Conservation (phyloP, 1,284 basidiomycete species). For the Fomitopsis palustris region DNA sequence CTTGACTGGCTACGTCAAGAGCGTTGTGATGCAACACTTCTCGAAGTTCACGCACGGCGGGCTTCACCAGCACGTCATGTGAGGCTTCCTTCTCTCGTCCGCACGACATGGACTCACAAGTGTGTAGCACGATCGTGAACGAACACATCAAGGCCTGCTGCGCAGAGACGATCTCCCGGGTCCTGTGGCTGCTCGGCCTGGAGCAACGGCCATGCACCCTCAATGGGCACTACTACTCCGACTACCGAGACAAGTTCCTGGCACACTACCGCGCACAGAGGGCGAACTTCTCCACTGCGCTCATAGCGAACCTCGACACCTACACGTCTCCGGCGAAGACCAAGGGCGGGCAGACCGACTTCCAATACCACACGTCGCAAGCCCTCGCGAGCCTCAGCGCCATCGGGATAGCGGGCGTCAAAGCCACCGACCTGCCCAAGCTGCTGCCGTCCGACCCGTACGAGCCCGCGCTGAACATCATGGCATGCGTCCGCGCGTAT, state of each 20-base stretch:
- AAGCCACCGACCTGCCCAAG: constrained; percentile 44
- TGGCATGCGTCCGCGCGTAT: constrained; percentile 69
- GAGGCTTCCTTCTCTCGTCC: neutral
- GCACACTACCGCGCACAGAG: constrained; percentile 42
- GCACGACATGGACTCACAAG: neutral
- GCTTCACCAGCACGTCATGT: constrained; percentile 51
- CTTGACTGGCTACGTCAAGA: constrained; percentile 35
- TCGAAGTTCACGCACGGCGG: constrained; percentile 46
- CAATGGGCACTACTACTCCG: constrained; percentile 54
- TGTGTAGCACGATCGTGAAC: constrained; percentile 40
- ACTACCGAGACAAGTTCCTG: constrained; percentile 58
- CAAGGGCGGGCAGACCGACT: constrained; percentile 1
- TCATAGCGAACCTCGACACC: constrained; percentile 23
- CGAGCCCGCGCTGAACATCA: constrained; percentile 57
- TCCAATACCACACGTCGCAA: constrained; percentile 27
- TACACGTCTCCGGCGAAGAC: neutral
- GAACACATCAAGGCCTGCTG: constrained; percentile 17
- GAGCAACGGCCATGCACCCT: constrained; percentile 54
- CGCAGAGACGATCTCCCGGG: constrained; percentile 7
- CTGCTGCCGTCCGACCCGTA: constrained; percentile 50
- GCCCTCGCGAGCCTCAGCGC: constrained; percentile 39
- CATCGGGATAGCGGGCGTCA: constrained; percentile 41
- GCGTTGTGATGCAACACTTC: constrained; percentile 45
- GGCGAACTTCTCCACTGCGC: constrained; percentile 26
- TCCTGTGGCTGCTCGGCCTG: constrained; percentile 46